Base-by-base conservation (phyloP, 2,329 filamentous ascomycete species). In the Aureobasidium leucospermi region DNA sequence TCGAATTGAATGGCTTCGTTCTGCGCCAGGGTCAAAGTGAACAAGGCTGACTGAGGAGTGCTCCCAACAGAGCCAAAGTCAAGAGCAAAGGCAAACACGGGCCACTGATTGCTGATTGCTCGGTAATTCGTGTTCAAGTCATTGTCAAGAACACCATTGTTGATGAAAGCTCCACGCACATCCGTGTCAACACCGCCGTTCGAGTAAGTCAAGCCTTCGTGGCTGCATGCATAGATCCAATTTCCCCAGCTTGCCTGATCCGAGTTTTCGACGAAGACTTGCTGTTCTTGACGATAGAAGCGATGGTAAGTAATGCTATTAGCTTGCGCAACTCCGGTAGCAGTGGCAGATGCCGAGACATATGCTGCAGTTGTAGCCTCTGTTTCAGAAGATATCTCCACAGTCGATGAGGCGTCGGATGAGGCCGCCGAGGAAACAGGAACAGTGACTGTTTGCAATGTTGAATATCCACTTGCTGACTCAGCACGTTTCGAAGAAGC, bases 181-280 rank as follows among this genome's bases (percentile, higher is more conserved):
- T 73, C 70, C 4, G 45, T 63, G 58, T 79, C 79, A 13, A 65
- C 56, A 9, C 63, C 56, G 4, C 79, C 80, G 32, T 78, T 76
- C 61, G 79, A 76, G 60, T 77, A 75, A 3, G 77, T 78, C 57
- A 80, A 65, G 1, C 68, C 69, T 0, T 61, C 65, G 11, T 71
- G 71, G 46, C 77, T 73, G 4, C 80, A 81, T 2, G 78, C 73
- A 67, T 79, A 83, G 65, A 80, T 82, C 76, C 78, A 78, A 47
- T 77, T 73, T 7, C 80, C 80, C 74, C 78, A 82, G 65, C 81
- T 77, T 11, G 74, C 75, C 58, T 78, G 77, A 53, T 82, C 75
- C 19, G 68, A 71, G 38, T 70, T 66, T 61, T 82, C 77, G 0
- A 71, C 73, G 62, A 81, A 82, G 31, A 65, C 64, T 9, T 68